Evolutionary conservation across 1,284 basidiomycete species (phyloP).

Genomic region (Puccinia horiana): DNA sequence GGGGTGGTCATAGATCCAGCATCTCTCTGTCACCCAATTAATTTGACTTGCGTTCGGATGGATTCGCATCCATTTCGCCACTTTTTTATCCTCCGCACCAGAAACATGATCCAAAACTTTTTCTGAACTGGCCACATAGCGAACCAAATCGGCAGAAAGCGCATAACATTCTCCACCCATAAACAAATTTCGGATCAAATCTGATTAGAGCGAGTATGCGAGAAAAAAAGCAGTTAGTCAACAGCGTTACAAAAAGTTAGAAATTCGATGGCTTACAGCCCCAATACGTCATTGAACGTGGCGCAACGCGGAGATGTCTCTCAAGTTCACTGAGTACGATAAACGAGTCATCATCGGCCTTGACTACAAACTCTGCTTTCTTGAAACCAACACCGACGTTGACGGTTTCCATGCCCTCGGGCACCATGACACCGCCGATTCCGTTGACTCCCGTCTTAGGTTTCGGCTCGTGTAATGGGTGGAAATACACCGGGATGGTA

Average conservation of each 20-base stretch:
- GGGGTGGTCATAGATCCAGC: constrained; percentile 98
- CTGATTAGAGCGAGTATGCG: constrained; percentile 55
- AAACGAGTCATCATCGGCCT: constrained; percentile 91
- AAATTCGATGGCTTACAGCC: constrained; percentile 65
- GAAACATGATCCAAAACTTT: constrained; percentile 69
- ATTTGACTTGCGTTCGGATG: constrained; percentile 80
- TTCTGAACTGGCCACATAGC: constrained; percentile 78
- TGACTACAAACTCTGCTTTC: constrained; percentile 77
- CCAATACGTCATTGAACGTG: constrained; percentile 80
- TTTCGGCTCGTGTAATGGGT: constrained; percentile 49
- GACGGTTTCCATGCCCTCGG: constrained; percentile 57
- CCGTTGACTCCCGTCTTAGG: constrained; percentile 49
- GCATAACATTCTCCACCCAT: constrained; percentile 97
- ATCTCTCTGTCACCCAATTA: constrained; percentile 85
- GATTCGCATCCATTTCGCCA: constrained; percentile 85
- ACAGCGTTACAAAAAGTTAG: constrained; percentile 1
- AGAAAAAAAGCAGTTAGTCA: background rate
- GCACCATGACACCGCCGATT: constrained; percentile 33
- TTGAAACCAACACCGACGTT: constrained; percentile 64
- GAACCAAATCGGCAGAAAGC: constrained; percentile 83
- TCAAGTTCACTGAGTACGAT: constrained; percentile 91
- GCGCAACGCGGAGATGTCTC: constrained; percentile 73
- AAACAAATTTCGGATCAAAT: constrained; percentile 87
- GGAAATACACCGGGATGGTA: constrained; percentile 71
- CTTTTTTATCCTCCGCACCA: constrained; percentile 91